Conservation (phyloP, 202 grass and related monocot species). For the Setaria viridis region DNA sequence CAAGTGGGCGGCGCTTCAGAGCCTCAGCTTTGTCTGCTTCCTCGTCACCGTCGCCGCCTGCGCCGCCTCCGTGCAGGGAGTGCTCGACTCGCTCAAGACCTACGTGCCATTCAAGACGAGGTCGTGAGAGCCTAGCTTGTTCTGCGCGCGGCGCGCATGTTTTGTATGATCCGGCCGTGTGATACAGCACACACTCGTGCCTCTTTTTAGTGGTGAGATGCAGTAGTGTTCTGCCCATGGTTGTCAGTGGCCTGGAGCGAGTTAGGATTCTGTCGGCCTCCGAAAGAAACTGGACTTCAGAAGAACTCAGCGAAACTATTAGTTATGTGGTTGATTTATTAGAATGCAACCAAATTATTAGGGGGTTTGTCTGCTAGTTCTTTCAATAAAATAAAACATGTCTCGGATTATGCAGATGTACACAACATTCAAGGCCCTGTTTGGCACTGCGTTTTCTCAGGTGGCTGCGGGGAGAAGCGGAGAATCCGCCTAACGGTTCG, state of each 20-base stretch:
- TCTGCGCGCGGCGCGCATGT: not conserved
- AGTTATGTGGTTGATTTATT: not conserved
- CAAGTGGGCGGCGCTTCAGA: constrained; percentile 67
- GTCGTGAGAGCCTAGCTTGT: constrained; percentile 32
- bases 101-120: constrained; percentile 69
- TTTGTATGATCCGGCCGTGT: not conserved
- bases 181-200: constrained; percentile 12
- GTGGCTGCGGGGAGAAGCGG: too few relatives aligned
- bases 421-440: too few relatives aligned
- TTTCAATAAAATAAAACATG: too few relatives aligned
- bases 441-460: too few relatives aligned
- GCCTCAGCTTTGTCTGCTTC: constrained; percentile 88
- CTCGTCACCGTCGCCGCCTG: constrained; percentile 68
- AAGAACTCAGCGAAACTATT: not conserved
- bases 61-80: constrained; percentile 68
- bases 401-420: too few relatives aligned
- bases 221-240: not conserved
- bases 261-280: not conserved
- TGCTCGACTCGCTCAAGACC: constrained; percentile 60
- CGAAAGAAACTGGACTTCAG: not conserved
- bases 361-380: not conserved
- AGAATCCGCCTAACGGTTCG: too few relatives aligned
- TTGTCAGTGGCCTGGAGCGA: not conserved
- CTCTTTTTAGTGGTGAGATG: constrained; percentile 1
- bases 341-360: not conserved